Evolutionary conservation across 2,329 filamentous ascomycete genomes (phyloP), one percentile per base, ranked within the genome.

Genomic region (Trichoderma asperellum): DNA sequence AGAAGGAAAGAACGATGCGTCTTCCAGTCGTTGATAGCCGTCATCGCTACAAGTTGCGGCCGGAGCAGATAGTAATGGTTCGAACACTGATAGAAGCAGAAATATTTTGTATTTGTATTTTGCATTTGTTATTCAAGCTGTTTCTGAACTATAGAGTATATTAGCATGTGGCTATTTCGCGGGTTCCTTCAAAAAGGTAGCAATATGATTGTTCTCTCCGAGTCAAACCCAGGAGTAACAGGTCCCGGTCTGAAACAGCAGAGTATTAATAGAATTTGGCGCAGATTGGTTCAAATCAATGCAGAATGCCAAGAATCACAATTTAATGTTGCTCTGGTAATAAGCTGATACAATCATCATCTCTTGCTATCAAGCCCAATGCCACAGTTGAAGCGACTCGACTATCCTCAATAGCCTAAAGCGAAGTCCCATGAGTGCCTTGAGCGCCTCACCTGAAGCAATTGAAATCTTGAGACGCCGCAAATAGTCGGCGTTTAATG

Each of bases 381-480:
- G 1, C 24, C 3, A 24, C 24, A 7, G 18, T 16, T 16, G 32
- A 47, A 34, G 14, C 34, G 21, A 27, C 6, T 5, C 61, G 40
- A 6, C 49, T 55, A 29, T 52, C 49, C 47, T 11, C 14, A 5
- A 40, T 21, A 34, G 34, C n/a, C 14, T 52, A 29, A 11, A 24
- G 16, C 43, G 24, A n/a, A 43, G 34, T 21, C 32, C 21, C 12
- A 12, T 32, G 21, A 12, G 4, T 24, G 62, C 37, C 53, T 58
- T 35, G 37, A n/a, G 35, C 37, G 63, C 63, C 21, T 52, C 37
- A n/a, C 57, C 57, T 24, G 32, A 43, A 58, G 55, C n/a, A 24
- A 29, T 18, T 43, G 37, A 35, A 14, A 37, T 66, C 21, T 29
- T 58, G 63, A 59, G 40, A 66, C 63, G 34, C 63, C 32, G 63